Conservation (phyloP, 1,284 basidiomycete genomes). For the Marasmius tenuissimus region DNA sequence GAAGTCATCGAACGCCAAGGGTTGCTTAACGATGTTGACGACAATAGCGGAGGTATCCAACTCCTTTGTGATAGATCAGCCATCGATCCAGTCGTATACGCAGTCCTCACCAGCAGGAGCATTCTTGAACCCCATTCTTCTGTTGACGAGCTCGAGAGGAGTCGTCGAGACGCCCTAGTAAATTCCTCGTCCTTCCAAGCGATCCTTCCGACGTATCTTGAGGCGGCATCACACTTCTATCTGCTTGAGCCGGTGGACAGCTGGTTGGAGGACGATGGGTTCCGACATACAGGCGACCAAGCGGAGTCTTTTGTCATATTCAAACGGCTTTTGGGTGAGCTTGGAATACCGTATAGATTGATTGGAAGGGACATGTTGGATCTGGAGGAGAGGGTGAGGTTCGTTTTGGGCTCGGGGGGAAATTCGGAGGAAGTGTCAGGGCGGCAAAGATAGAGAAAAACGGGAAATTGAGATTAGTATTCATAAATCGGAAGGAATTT, state of each 20-base stretch:
- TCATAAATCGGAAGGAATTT: too few species aligned
- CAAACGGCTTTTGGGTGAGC: conserved; percentile 35
- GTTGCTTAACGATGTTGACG: not conserved
- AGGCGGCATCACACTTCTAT: conserved; percentile 37
- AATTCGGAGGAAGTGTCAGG: too few species aligned
- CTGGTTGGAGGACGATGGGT: conserved; percentile 64
- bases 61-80: conserved; percentile 63
- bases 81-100: conserved; percentile 62
- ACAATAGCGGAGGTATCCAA: conserved; percentile 18
- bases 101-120: conserved; percentile 42
- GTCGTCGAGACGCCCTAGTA: conserved; percentile 35
- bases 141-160: conserved; percentile 9
- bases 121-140: conserved; percentile 27
- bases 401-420: not conserved
- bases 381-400: conserved; percentile 30
- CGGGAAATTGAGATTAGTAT: too few species aligned
- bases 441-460: too few species aligned
- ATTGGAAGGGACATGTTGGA: conserved; percentile 41
- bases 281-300: conserved; percentile 54
- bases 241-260: conserved; percentile 54
- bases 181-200: conserved; percentile 37
- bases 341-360: conserved; percentile 46
- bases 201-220: conserved; percentile 41
- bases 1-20: conserved; percentile 19
- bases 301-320: conserved; percentile 41